A percentile compares a stretch with the other conserved stretches of the same genome.
phyloP scores from a whole-genome alignment of 495 filamentous ascomycete species.

The Halenospora varia region DNA sequence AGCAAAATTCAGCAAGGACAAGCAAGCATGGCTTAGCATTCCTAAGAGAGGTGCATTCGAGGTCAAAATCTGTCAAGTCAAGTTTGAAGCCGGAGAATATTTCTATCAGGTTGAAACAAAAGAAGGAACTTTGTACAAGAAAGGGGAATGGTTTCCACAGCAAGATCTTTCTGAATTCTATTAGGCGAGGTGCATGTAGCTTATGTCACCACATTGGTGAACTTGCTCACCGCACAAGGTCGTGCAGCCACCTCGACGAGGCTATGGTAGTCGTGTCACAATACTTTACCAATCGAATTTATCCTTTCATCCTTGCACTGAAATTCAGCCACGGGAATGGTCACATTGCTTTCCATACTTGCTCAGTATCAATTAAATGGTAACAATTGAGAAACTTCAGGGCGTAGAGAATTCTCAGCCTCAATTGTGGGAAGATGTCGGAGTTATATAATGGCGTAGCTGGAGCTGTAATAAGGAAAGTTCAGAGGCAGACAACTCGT shows the following conservation, averaged over 20 bases:
- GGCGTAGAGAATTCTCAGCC: not conserved
- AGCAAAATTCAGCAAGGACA: not conserved
- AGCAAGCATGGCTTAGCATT: not conserved
- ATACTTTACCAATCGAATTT: not conserved
- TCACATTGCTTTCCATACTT: not conserved
- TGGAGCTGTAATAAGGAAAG: not conserved
- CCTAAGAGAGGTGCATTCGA: not conserved
- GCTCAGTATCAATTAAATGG: too few relatives aligned
- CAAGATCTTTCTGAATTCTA: not conserved
- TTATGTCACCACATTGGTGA: not conserved
- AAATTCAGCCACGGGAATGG: not conserved
- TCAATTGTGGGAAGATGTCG: not conserved
- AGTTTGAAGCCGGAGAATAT: not conserved
- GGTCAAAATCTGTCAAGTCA: not conserved
- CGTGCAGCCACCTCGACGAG: not conserved
- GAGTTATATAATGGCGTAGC: too few relatives aligned
- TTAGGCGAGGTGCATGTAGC: not conserved
- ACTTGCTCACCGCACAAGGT: not conserved
- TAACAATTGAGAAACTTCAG: too few relatives aligned
- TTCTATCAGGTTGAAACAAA: not conserved
- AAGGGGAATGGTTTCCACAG: not conserved
- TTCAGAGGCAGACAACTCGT: too few relatives aligned
- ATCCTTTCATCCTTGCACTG: not conserved
- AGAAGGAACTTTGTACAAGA: not conserved
- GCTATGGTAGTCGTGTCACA: not conserved